A percentile compares a stretch with the other conserved stretches of the same genome.
These are phyloP conservation scores for Erodium chrysanthum DNA, from an alignment of 441 rosid species.

Conservation along the genomic window DNA sequence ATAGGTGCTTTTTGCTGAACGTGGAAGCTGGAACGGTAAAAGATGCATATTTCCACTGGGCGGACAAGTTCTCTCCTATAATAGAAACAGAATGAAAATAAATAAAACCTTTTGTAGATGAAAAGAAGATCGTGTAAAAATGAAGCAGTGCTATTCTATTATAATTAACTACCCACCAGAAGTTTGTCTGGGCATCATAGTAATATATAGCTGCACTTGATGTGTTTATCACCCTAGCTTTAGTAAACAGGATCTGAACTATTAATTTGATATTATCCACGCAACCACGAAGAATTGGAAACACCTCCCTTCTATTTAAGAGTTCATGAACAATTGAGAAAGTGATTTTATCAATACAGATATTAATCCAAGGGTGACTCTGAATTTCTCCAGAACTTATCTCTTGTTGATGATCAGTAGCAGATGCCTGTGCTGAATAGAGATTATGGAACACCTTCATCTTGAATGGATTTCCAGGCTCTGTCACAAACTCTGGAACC, in stretches of 20 bases:
- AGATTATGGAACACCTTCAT: constrained; percentile 54
- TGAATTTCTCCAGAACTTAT: constrained; percentile 33
- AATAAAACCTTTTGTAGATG: constrained; percentile 12
- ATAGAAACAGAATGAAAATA: constrained; percentile 20
- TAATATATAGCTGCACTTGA: constrained; percentile 39
- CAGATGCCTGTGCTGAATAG: constrained; percentile 25
- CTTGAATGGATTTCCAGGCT: constrained; percentile 94
- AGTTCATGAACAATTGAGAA: constrained; percentile 78
- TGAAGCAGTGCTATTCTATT: constrained; percentile 10
- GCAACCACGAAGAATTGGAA: constrained; percentile 62
- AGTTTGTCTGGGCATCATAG: constrained; percentile 64
- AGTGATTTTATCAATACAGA: constrained; percentile 42
- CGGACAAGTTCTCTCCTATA: constrained; percentile 66
- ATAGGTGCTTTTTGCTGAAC: constrained; percentile 47
- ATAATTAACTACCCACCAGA: constrained; percentile 47
- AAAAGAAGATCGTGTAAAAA: constrained; percentile 13
- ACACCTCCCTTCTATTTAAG: constrained; percentile 50
- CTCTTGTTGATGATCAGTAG: constrained; percentile 23
- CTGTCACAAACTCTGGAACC: constrained; percentile 71
- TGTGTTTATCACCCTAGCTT: constrained; percentile 58
- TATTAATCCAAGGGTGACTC: constrained; percentile 42
- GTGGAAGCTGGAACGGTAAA: constrained; percentile 51
- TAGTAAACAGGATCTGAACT: constrained; percentile 52
- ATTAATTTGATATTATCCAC: constrained; percentile 37
- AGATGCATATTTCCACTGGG: constrained; percentile 59